phyloP scores from a whole-genome alignment of 208 protist species.

The Tritrichomonas foetus region DNA sequence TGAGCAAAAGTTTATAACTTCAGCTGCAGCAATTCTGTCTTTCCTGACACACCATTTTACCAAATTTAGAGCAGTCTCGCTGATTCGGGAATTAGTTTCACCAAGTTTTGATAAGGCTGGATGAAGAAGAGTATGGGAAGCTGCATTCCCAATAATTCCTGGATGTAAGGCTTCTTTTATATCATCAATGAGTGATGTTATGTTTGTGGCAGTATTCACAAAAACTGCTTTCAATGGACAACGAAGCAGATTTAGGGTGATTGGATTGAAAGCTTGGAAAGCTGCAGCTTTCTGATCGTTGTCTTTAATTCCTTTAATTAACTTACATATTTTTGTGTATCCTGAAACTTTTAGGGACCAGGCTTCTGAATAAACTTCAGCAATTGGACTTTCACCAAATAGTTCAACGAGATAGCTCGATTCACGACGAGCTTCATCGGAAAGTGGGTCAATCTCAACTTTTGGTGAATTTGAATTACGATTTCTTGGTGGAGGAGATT shows the following conservation, averaged over 20 bases:
- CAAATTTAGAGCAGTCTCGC: too few species aligned
- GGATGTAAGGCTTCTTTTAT: background rate
- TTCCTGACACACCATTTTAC: too few species aligned
- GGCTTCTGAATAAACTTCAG: background rate
- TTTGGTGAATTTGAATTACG: too few species aligned
- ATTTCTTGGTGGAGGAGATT: background rate
- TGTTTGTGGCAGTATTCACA: too few species aligned
- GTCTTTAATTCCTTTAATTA: too few species aligned
- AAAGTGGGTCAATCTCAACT: background rate
- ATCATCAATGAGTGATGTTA: too few species aligned
- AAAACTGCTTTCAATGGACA: too few species aligned
- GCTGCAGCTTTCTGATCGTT: too few species aligned
- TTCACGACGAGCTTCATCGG: background rate
- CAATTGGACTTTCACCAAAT: background rate
- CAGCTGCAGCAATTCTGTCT: background rate
- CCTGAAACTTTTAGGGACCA: background rate
- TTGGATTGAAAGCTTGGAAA: too few species aligned
- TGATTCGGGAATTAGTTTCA: background rate
- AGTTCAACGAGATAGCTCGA: background rate
- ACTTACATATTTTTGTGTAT: too few species aligned
- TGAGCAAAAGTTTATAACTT: background rate
- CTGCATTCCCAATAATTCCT: too few species aligned
- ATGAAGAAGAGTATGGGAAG: background rate
- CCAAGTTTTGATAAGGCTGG: background rate
- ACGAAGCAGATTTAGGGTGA: too few species aligned